Percentiles rank a stretch among this genome's conserved stretches.
These are phyloP conservation scores for Cucurbita pepo DNA, from an alignment of 306 rosid species.

Conservation along the genomic window DNA sequence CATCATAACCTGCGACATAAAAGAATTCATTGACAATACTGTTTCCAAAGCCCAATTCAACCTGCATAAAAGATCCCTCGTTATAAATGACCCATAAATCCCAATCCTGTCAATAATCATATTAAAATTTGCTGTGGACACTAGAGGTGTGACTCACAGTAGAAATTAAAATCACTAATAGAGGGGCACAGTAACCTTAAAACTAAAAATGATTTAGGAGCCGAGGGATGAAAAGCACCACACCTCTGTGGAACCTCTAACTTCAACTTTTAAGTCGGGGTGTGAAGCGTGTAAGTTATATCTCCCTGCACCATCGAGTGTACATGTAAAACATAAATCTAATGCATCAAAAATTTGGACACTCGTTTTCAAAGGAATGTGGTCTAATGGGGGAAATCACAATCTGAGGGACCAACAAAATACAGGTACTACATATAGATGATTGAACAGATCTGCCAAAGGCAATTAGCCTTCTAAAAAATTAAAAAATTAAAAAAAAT, in stretches of 20 bases:
- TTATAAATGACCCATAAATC: constrained; percentile 9
- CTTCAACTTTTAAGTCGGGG: constrained; percentile 63
- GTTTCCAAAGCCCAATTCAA: constrained; percentile 80
- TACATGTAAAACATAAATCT: neutral
- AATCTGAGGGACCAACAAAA: neutral
- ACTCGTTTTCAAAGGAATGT: neutral
- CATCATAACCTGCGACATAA: constrained; percentile 71
- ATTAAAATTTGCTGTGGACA: neutral
- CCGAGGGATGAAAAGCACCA: constrained; percentile 11
- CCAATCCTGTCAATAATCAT: constrained; percentile 5
- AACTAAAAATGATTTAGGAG: neutral
- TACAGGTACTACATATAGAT: neutral
- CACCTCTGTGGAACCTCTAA: constrained; percentile 72
- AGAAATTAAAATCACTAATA: neutral
- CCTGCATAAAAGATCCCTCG: constrained; percentile 36
- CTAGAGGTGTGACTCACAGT: neutral
- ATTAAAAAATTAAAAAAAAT: neutral
- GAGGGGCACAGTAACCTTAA: neutral
- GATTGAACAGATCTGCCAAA: neutral
- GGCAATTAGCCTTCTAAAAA: neutral
- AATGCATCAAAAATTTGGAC: neutral
- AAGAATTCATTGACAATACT: constrained; percentile 45
- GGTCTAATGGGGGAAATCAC: neutral
- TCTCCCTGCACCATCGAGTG: constrained; percentile 43
- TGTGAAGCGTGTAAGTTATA: constrained; percentile 69